Conservation (phyloP, 768 basidiomycete genomes). For the Auriscalpium microsporum region DNA sequence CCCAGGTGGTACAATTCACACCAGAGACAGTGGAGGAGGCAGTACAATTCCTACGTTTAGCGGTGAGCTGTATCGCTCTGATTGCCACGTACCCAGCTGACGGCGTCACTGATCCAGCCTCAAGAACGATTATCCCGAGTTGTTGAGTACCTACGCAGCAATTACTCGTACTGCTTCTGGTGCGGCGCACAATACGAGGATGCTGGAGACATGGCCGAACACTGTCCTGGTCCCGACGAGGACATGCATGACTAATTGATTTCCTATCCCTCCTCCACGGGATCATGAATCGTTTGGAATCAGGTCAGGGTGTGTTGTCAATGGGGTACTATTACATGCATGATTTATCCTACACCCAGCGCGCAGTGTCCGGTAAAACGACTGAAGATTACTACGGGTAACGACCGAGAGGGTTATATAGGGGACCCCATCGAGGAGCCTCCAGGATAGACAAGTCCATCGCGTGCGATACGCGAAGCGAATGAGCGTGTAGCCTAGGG, state of each 20-base stretch:
- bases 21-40: conserved; percentile 59
- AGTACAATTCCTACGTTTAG: conserved; percentile 57
- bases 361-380: too few species aligned
- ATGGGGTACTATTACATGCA: too few species aligned
- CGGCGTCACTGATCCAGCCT: conserved; percentile 36
- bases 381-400: too few species aligned
- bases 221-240: conserved; percentile 72
- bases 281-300: too few species aligned
- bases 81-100: background rate
- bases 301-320: too few species aligned
- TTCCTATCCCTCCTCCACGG: too few species aligned
- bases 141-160: conserved; percentile 63
- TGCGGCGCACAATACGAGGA: conserved; percentile 71
- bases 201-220: conserved; percentile 45
- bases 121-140: conserved; percentile 60
- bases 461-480: too few species aligned
- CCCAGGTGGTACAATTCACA: conserved; percentile 29
- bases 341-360: too few species aligned
- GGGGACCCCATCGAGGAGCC: too few species aligned
- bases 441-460: too few species aligned
- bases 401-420: too few species aligned
- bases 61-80: conserved; percentile 29
- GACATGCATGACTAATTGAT: conserved; percentile 63
- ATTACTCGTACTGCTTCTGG: conserved; percentile 80
- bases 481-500: too few species aligned